phyloP scores from a whole-genome alignment of 805 yeast species.

The Candida parachauliodes region DNA sequence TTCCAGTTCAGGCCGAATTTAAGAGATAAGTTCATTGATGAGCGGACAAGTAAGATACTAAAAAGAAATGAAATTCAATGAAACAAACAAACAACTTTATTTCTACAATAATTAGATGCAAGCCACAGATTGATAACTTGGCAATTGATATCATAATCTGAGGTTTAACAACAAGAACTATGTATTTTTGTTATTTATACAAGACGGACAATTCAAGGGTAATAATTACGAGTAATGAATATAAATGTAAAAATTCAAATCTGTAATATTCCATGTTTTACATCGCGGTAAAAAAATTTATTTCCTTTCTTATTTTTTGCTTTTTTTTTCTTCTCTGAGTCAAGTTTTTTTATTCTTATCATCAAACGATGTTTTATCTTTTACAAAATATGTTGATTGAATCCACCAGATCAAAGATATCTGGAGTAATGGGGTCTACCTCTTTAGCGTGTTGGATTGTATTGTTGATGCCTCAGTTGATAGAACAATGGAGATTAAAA shows the following conservation, averaged over 20 bases:
- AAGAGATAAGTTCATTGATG: slow-evolving; percentile 39
- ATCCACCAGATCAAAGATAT: slow-evolving; percentile 23
- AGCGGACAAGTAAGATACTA: slow-evolving; percentile 18
- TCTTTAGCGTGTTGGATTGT: slow-evolving; percentile 80
- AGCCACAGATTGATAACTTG: too few relatives aligned
- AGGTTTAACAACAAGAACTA: not conserved
- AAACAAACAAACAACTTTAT: too few relatives aligned
- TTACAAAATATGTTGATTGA: not conserved
- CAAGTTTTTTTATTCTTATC: not conserved
- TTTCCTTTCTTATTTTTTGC: not conserved
- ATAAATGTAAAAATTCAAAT: too few relatives aligned
- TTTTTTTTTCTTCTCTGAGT: not conserved
- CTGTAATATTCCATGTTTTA: too few relatives aligned
- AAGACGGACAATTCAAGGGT: not conserved
- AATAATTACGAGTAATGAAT: too few relatives aligned
- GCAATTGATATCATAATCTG: too few relatives aligned
- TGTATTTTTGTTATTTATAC: too few relatives aligned
- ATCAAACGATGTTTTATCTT: slow-evolving; percentile 3
- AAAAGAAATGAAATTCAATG: too few relatives aligned
- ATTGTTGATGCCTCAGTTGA: slow-evolving; percentile 67
- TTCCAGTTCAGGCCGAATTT: slow-evolving; percentile 23
- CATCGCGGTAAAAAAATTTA: slow-evolving; percentile 2
- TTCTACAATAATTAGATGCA: too few relatives aligned
- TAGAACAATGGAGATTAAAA: slow-evolving; percentile 76
- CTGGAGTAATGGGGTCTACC: slow-evolving; percentile 68